These are phyloP conservation scores for Chenopodium berlandieri DNA, from an alignment of 148 eudicot genomes.

Conservation along the genomic window DNA sequence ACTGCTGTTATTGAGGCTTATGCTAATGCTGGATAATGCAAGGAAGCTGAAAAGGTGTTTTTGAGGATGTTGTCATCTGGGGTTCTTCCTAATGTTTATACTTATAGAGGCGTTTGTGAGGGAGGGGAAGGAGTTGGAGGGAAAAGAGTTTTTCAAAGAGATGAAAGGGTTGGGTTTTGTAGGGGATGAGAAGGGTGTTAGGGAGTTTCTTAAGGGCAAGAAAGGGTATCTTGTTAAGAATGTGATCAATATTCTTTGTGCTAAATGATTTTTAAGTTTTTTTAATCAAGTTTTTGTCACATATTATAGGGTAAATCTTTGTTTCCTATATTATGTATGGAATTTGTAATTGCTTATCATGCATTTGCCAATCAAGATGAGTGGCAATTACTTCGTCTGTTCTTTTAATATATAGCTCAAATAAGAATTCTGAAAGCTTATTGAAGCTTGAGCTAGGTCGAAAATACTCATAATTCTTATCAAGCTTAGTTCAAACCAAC, in stretches of 20 bases:
- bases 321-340: too few relatives aligned
- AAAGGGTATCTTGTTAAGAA: slow-evolving; percentile 40
- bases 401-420: too few relatives aligned
- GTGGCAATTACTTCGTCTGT: too few relatives aligned
- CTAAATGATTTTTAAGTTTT: slow-evolving; percentile 28
- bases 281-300: too few relatives aligned
- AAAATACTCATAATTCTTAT: too few relatives aligned
- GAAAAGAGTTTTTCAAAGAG: slow-evolving; percentile 46
- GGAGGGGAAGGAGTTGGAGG: slow-evolving; percentile 55
- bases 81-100: slow-evolving; percentile 65
- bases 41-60: slow-evolving; percentile 51
- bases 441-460: too few relatives aligned
- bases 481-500: too few relatives aligned
- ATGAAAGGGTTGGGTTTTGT: slow-evolving; percentile 51
- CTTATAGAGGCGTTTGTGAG: slow-evolving; percentile 56
- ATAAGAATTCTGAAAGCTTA: too few relatives aligned
- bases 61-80: slow-evolving; percentile 53
- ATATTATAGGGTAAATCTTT: too few relatives aligned
- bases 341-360: too few relatives aligned
- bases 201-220: slow-evolving; percentile 49
- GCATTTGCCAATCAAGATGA: too few relatives aligned
- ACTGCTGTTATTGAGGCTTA: slow-evolving; percentile 84
- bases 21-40: slow-evolving; percentile 53
- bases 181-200: slow-evolving; percentile 47
- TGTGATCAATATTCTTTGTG: slow-evolving; percentile 52